Percentiles rank a stretch among this genome's conserved stretches.
Evolutionary conservation across 2,329 filamentous ascomycete genomes (phyloP).

Genomic region (Seiridium unicorne): DNA sequence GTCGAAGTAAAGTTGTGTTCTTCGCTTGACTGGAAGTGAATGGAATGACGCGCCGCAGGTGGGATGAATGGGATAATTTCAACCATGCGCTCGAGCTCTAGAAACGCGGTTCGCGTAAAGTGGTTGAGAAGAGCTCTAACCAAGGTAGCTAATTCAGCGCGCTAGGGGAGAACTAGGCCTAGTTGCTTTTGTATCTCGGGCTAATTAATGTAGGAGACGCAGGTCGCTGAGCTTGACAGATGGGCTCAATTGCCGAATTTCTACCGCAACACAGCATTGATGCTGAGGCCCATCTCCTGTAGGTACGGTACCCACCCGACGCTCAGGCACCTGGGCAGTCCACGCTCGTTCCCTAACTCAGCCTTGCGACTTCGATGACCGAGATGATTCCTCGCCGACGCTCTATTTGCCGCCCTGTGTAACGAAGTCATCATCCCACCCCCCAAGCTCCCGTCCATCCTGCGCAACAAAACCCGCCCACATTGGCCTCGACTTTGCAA

Average conservation of each 20-base stretch:
- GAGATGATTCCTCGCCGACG: background rate
- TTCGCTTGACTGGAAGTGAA: background rate
- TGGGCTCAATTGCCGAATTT: too few species aligned
- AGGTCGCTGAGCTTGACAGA: too few species aligned
- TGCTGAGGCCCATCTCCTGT: background rate
- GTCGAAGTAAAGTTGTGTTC: too few species aligned
- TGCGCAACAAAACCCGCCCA: background rate
- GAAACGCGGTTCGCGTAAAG: slow-evolving; percentile 29
- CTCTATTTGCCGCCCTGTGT: background rate
- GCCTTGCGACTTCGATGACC: background rate
- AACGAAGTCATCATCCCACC: background rate
- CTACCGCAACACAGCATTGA: too few species aligned
- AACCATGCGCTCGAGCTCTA: background rate
- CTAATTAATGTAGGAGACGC: too few species aligned
- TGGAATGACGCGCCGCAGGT: background rate
- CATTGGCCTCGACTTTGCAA: slow-evolving; percentile 1
- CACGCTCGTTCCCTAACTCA: background rate
- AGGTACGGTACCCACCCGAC: background rate
- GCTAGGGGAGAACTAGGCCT: background rate
- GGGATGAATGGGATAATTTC: background rate
- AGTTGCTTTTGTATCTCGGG: too few species aligned
- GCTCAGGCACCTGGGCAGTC: background rate
- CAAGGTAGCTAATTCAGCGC: slow-evolving; percentile 1
- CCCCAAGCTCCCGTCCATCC: background rate
- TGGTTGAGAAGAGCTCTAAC: slow-evolving; percentile 5